Base-by-base conservation (phyloP, 1,284 basidiomycete species). In the Cutaneotrichosporon dermatis region DNA sequence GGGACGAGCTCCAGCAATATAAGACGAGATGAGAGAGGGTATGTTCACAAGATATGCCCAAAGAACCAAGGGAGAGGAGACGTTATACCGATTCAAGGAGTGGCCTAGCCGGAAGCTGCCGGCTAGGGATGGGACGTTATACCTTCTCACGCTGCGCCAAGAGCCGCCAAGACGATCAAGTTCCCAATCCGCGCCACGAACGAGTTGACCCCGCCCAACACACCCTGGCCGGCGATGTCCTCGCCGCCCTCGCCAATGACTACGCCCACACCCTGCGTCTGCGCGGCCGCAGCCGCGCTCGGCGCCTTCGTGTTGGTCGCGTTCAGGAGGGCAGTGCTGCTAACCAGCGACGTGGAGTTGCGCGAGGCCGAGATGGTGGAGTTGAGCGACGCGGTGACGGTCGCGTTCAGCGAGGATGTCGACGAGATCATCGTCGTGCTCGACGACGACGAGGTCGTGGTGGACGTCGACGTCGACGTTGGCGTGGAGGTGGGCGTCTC, bases 141-240 rank as follows among this genome's bases (percentile, higher is more conserved):
- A 25, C 25, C 25, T 25, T 25, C 25, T 25, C 25, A 25, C 25
- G 25, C 25, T 25, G 25, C 25, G 16, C 39, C 50, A 4, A 51
- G 50, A 8, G 50, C 46, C 1, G 45, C 46, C 7, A 39, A 40
- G 37, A 55, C 37, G 25, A 55, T 35, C 54, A 75, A 51, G 11
- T 66, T 34, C 10, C 68, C 66, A 40, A 75, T 55, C 54, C 70
- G 69, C 44, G 67, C 43, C 51, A 45, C 53, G 15, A 40, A 6
- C 16, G n/a, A 15, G 44, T 13, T 45, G 5, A 55, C 37, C 7
- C 25, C 54, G 33, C 46, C 16, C 13, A 55, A 39, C 15, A 40
- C 37, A 11, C 54, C 54, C 25, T 46, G 16, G n/a, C 16, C 37
- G 36, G 41, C 54, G 12, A 2, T 25, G 12, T 41, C 51, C 16